Base-by-base conservation (phyloP, 805 yeast species). In the Wickerhamomyces xylosicus region DNA sequence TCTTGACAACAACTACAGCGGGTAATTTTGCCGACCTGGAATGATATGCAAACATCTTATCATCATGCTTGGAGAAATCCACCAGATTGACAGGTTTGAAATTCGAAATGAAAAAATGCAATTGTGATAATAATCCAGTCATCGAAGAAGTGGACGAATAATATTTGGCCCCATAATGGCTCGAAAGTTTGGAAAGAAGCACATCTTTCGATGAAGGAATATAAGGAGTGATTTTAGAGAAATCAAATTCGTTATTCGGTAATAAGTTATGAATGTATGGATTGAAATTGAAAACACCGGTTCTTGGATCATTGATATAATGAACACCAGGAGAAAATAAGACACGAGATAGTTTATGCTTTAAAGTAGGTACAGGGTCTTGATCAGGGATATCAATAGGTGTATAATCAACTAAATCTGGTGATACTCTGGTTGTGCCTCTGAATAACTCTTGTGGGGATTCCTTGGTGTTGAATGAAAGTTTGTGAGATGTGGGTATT, bases 131-230 rank as follows among this genome's bases (percentile, higher is more conserved):
- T 1, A 79, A 60, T 1, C 79, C 68, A 0, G 97, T 89, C 84
- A 90, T 72, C 1, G 95, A 83, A 16, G 95, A 83, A 0, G 97
- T 87, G 1, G 96, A 86, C 2, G 94, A 83, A 41, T 72, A 74
- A 53, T 68, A 90, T 37, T 52, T 50, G 7, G 48, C 45, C 0
- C 48, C 36, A 14, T 56, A 44, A 16, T 41, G 35, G 7, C 49
- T 46, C 0, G 90, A 78, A 9, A 81, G 56, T 4, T 63, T 38
- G 1, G 71, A 49, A 35, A 90, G 63, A 1, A 51, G 52, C 11
- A 53, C 43, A 61, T 90, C 96, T 49, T 73, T 73, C 3, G 84
- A 73, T 0, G 95, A 78, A 0, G 85, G 70, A 8, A 77, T 69
- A 49, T 79, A 89, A 4, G 63, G 59, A 1, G 75, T 59, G 20